Evolutionary conservation across 2,329 filamentous ascomycete species (phyloP), one percentile per base, ranked within the genome.

Genomic region (Apiospora pterosperma): DNA sequence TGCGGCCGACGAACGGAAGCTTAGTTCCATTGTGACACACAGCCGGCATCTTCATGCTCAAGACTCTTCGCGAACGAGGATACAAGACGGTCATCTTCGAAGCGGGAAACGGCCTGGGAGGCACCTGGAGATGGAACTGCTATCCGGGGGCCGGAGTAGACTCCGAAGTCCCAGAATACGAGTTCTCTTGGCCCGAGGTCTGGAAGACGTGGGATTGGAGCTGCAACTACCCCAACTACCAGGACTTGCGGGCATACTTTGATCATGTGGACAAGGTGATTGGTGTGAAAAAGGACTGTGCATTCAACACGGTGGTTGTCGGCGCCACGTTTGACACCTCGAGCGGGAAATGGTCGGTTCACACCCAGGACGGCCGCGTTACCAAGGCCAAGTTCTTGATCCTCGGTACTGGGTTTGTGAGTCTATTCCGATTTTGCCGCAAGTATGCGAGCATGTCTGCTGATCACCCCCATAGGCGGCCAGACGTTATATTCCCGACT

Each of bases 161-260:
- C 64, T 74, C 69, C 6, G 66, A 73, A 34, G 69, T 65, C 5
- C 69, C 73, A 52, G 62, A 74, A 25, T 78, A 78, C 61, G 74
- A 79, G 61, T 73, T 79, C 62, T 74, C 70, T 1, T 42, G 75
- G 7, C 73, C 72, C 0, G 78, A 81, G 41, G 73, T 81, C 3
- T 82, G 75, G 71, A 74, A 78, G 25, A 76, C 77, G 55, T 86
- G 79, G 77, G 77, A 74, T 21, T 86, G 81, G 77, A 72, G 73
- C 11, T 71, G 78, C 66, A 69, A 74, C 38, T 82, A 78, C 63
- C 79, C 81, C 3, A 70, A 65, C 28, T 73, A 76, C 12, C 83
- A 78, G 28, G 83, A 90, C 55, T 77, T 90, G 1, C 79, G 83
- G 14, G 71, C 73, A 4, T 90, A 90, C 72, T 90, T 90, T 70